Base-by-base conservation (phyloP, 169 alveolate genomes). In the Plasmodium adleri region DNA sequence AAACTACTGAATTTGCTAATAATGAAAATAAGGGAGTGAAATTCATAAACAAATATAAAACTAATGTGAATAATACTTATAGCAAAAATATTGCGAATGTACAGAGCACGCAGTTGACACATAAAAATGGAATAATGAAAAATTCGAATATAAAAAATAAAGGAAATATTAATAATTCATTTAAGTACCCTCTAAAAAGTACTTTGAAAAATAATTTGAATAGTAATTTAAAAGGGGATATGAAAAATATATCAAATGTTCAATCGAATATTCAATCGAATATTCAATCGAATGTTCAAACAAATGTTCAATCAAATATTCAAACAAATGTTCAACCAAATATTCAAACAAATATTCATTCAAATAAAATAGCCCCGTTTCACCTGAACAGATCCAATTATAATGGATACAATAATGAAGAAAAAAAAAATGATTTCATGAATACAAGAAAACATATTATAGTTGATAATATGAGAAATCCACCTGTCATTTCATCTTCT, bases 11-110 rank as follows among this genome's bases (percentile, higher is more conserved):
- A 50, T 54, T 80, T 49, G 17, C 24, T 76, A 72, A 63, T 52
- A 72, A 72, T 47, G 76, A 80, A 43, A 80, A n/a, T 60, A 80
- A 64, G 90, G 73, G 83, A 15, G 90, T 80, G 26, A 80, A 32
- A 22, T 80, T 80, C 54, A 56, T 80, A 72, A 80, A 68, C 62
- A 80, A 62, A 72, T 47, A 24, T 54, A 80, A 80, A 60, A 60
- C 20, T 24, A 71, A 80, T 63, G 45, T 32, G 45, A 32, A 63
- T 28, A 80, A 49, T 62, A 32, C 71, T 43, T 45, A 67, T 8
- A 68, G 73, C 5, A 80, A 68, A 80, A 67, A 68, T 56, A 62
- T 45, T 12, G 45, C 32, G 10, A 58, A 28, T 20, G 56, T 10
- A 5, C 83, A 24, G 24, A 28, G 15, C 59, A 10, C 73, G 28